Evolutionary conservation across 257 asterid species (phyloP), one percentile per base, ranked within the genome.

Genomic region (Thymus mandschuricus): DNA sequence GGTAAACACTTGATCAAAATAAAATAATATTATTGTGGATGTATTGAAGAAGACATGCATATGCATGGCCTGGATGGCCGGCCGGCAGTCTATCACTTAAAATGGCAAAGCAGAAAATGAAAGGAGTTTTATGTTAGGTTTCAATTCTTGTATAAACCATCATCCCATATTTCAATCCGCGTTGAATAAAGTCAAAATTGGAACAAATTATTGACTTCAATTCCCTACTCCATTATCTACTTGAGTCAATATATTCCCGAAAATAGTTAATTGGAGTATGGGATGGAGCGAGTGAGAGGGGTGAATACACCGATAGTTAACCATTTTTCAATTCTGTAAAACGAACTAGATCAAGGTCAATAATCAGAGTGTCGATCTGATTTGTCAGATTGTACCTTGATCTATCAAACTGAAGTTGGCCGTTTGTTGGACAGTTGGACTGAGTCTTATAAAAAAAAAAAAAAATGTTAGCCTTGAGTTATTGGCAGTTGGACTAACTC

Each of bases 71-170:
- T 38, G 48, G 12, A 3, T 6, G 34, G 13, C 5, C 59, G 78
- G 64, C 38, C 63, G 69, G 79, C 79, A 74, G 35, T 30, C 64
- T 60, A 11, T 67, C 58, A 49, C 65, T 10, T 29, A 67, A 75
- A 68, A 48, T 41, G 70, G 79, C 70, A 10, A 68, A 60, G 60
- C 79, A 67, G 4, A 49, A 75, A 64, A 69, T 40, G 48, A 68
- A 9, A 35, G 30, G 21, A 40, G 21, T 46, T 58, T 3, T 3
- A 33, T 40, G 56, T 60, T 59, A 49, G 56, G 5, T 48, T 3
- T 13, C 40, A 57, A 46, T 44, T 52, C 44, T 51, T 30, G 21
- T 54, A 8, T 72, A 54, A 8, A 0, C 21, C 13, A 21, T 56
- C 62, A 30, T 58, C 64, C 64, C 64, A 58, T 58, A 58, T 33